Evolutionary conservation across 2,329 filamentous ascomycete genomes (phyloP).

Genomic region (Verticillium longisporum): DNA sequence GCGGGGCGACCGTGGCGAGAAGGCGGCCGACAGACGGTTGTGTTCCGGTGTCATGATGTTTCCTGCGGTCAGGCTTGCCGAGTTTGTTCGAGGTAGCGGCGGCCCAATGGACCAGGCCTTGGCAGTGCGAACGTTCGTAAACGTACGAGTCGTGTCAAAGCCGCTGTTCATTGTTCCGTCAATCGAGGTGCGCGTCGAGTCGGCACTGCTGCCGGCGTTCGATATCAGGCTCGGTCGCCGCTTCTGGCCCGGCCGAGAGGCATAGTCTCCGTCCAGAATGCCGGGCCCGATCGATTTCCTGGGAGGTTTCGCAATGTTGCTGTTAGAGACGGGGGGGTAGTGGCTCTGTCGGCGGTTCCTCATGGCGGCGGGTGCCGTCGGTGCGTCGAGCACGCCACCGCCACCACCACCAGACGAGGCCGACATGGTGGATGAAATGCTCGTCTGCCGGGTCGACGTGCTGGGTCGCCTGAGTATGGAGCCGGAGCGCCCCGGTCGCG

Average conservation of each 20-base stretch:
- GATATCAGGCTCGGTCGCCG: constrained; percentile 59
- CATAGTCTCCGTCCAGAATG: constrained; percentile 52
- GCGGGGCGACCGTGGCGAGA: constrained; percentile 47
- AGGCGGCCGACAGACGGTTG: constrained; percentile 48
- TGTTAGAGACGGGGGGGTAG: constrained; percentile 62
- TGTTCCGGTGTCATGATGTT: constrained; percentile 53
- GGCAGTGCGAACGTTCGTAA: constrained; percentile 47
- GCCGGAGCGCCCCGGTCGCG: constrained; percentile 38
- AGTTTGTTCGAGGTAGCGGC: constrained; percentile 56
- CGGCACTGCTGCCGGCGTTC: constrained; percentile 27
- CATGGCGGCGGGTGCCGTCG: constrained; percentile 53
- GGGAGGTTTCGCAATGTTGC: constrained; percentile 54
- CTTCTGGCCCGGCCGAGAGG: constrained; percentile 39
- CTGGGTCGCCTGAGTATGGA: constrained; percentile 54
- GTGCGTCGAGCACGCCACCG: constrained; percentile 38
- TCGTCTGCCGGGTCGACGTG: constrained; percentile 45
- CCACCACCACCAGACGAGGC: constrained; percentile 24
- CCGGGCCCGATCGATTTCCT: constrained; percentile 81
- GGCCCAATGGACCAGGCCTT: constrained; percentile 78
- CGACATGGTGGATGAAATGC: constrained; percentile 42
- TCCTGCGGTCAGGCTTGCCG: constrained; percentile 45
- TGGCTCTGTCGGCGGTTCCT: constrained; percentile 75
- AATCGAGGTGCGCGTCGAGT: constrained; percentile 41
- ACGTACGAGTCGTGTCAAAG: constrained; percentile 33
- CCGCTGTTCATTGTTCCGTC: constrained; percentile 34